These are phyloP conservation scores for Medicago ruthenica DNA, from an alignment of 306 rosid species.

Conservation along the genomic window DNA sequence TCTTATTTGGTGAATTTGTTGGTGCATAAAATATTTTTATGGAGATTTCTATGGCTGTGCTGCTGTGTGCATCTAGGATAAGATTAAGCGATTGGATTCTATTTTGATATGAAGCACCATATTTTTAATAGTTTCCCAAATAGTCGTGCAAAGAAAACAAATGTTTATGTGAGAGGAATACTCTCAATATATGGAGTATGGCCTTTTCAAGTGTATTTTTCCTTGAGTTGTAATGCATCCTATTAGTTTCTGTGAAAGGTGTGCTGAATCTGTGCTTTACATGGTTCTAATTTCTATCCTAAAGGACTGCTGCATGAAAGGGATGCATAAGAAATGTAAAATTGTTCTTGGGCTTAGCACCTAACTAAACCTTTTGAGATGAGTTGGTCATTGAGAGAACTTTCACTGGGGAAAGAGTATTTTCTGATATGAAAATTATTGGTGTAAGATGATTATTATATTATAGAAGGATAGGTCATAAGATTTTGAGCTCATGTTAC, in stretches of 20 bases:
- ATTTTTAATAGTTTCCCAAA: neutral
- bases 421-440: constrained; percentile 14
- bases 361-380: constrained; percentile 18
- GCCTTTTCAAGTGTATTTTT: constrained; percentile 1
- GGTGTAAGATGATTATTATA: constrained; percentile 8
- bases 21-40: constrained; percentile 9
- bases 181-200: constrained; percentile 16
- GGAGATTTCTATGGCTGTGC: constrained; percentile 10
- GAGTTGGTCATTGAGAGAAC: constrained; percentile 13
- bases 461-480: constrained; percentile 8
- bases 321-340: constrained; percentile 28
- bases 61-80: neutral
- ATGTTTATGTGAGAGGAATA: neutral
- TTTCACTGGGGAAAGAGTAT: constrained; percentile 13
- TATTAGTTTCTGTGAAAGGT: constrained; percentile 3
- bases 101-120: neutral
- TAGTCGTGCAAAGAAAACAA: neutral
- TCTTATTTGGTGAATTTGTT: constrained; percentile 22
- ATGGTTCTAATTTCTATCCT: constrained; percentile 9
- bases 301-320: neutral
- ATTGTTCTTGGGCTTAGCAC: constrained; percentile 4
- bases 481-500: constrained; percentile 29
- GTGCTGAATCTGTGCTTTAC: constrained; percentile 4
- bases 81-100: neutral
- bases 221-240: constrained; percentile 11